Conservation (phyloP, 441 rosid species). For the Populus hybrid region DNA sequence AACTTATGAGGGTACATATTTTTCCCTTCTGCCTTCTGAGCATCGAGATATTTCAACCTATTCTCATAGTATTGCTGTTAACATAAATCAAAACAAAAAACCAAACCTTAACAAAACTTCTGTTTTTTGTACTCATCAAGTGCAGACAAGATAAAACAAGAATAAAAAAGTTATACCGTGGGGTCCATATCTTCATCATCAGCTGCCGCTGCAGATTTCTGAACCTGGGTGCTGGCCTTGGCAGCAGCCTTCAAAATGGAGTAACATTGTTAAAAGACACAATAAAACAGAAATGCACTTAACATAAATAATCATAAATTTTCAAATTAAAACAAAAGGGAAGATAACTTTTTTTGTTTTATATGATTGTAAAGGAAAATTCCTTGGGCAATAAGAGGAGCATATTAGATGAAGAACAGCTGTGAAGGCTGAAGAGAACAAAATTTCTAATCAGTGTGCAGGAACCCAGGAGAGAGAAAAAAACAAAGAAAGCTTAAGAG, state of each 20-base stretch:
- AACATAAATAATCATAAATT: background rate
- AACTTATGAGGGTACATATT: too few relatives aligned
- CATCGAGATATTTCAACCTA: too few relatives aligned
- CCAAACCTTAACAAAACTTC: too few relatives aligned
- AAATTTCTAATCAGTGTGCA: background rate
- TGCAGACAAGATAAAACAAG: background rate
- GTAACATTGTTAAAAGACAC: background rate
- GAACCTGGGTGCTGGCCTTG: slow-evolving; percentile 35
- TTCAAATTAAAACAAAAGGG: background rate
- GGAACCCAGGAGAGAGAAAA: background rate
- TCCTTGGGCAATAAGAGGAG: background rate
- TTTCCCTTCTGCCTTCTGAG: too few relatives aligned
- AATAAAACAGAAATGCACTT: background rate
- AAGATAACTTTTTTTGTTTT: background rate
- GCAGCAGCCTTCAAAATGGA: slow-evolving; percentile 35
- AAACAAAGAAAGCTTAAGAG: background rate
- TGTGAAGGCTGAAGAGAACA: background rate
- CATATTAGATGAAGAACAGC: background rate
- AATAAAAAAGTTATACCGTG: slow-evolving; percentile 40
- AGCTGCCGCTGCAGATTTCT: slow-evolving; percentile 44
- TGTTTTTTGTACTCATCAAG: too few relatives aligned
- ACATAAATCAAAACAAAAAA: too few relatives aligned
- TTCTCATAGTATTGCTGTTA: too few relatives aligned
- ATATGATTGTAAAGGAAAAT: background rate
- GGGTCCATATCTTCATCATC: slow-evolving; percentile 88